phyloP scores from a whole-genome alignment of 495 filamentous ascomycete genomes.

The Pseudevernia furfuracea region DNA sequence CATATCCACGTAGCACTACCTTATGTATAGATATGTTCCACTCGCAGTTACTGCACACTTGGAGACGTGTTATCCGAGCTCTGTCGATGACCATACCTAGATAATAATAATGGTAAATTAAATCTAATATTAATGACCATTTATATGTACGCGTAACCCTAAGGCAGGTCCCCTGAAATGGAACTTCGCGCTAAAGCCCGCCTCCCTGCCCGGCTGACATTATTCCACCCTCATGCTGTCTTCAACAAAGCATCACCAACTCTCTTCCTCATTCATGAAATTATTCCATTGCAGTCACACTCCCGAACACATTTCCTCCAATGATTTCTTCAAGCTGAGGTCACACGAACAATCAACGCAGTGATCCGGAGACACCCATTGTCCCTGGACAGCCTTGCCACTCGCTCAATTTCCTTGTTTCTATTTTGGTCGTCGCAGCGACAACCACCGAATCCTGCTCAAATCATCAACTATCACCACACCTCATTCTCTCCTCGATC shows the following conservation, averaged over 20 bases:
- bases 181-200: neutral
- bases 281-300: neutral
- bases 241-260: neutral
- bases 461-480: slow-evolving; percentile 1
- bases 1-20: neutral
- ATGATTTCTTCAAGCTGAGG: slow-evolving; percentile 9
- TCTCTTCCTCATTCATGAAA: neutral
- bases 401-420: slow-evolving; percentile 21
- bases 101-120: neutral
- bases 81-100: neutral
- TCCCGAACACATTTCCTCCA: slow-evolving; percentile 1
- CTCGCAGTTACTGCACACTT: too few relatives aligned
- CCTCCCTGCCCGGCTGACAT: slow-evolving; percentile 4
- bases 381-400: slow-evolving; percentile 11
- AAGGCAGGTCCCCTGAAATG: slow-evolving; percentile 8
- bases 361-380: neutral
- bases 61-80: neutral
- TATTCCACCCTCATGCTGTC: neutral
- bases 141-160: slow-evolving; percentile 10
- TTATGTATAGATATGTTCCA: too few relatives aligned
- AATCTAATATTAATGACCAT: neutral
- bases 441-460: slow-evolving; percentile 12
- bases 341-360: slow-evolving; percentile 1
- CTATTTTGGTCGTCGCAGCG: slow-evolving; percentile 16
- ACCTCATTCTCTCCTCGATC: neutral